A percentile compares a stretch with the other conserved stretches of the same genome.
These are phyloP conservation scores for Stachybotrys elegans DNA, from an alignment of 2,329 filamentous ascomycete species.

Conservation along the genomic window DNA sequence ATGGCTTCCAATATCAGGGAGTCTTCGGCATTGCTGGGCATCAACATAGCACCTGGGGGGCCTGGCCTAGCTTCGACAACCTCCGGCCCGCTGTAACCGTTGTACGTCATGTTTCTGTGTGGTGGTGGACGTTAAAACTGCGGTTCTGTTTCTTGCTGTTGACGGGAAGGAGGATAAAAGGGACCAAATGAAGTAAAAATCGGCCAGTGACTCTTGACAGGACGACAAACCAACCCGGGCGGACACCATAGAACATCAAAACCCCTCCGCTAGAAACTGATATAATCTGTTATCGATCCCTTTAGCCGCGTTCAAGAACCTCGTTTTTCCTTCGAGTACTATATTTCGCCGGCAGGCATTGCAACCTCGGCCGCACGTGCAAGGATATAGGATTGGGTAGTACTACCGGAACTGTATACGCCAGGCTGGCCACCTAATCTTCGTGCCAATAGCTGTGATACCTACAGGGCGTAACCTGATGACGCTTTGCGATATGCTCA, in stretches of 20 bases:
- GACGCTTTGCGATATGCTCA: not conserved
- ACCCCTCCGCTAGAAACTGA: not conserved
- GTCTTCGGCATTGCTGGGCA: not conserved
- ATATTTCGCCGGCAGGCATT: not conserved
- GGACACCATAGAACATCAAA: not conserved
- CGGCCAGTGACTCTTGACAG: not conserved
- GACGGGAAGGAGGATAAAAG: not conserved
- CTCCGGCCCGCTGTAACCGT: not conserved
- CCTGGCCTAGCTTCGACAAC: not conserved
- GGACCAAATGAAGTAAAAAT: not conserved
- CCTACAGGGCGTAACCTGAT: not conserved
- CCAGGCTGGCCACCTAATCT: not conserved
- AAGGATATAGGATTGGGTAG: not conserved
- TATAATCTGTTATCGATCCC: not conserved
- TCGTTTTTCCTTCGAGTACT: not conserved
- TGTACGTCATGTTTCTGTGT: not conserved
- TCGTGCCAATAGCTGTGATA: not conserved
- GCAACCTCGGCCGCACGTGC: not conserved
- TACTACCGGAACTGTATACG: not conserved
- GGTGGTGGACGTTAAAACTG: not conserved
- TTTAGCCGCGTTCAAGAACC: not conserved
- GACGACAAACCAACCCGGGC: not conserved
- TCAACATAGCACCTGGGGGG: not conserved
- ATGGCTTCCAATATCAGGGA: not conserved
- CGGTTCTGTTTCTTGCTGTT: not conserved